A percentile compares a stretch with the other conserved stretches of the same genome.
Conservation (phyloP, 176 grass and related monocot species). For the Urochloa ruziziensis region DNA sequence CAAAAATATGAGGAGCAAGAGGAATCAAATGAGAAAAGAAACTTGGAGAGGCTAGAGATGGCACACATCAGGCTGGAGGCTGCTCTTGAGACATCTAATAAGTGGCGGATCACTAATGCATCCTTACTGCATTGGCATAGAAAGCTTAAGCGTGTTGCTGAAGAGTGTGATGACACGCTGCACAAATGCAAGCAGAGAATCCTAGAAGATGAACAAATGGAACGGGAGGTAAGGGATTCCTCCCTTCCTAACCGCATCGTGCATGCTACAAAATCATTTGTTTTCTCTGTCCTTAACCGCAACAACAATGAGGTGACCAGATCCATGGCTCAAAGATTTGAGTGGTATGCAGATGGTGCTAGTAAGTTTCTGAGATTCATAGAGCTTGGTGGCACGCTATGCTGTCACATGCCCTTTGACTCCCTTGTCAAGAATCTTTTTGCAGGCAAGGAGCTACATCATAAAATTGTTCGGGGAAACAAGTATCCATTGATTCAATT, state of each 20-base stretch:
- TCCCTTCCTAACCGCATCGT: not conserved
- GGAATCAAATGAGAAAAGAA: too few species aligned
- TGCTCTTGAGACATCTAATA: too few species aligned
- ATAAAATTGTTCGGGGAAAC: too few species aligned
- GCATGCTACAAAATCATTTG: not conserved
- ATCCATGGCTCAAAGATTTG: not conserved
- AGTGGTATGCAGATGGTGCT: constrained; percentile 1
- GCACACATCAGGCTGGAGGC: too few species aligned
- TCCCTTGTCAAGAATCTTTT: not conserved
- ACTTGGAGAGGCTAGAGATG: too few species aligned
- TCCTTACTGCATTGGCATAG: too few species aligned
- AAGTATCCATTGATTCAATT: not conserved
- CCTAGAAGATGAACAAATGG: not conserved
- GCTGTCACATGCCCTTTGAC: not conserved
- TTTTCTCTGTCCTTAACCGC: not conserved
- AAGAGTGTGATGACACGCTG: not conserved
- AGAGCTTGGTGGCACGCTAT: not conserved
- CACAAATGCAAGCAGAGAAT: not conserved
- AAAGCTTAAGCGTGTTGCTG: too few species aligned
- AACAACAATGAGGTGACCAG: too few species aligned
- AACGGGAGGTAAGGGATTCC: not conserved
- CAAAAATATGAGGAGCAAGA: too few species aligned
- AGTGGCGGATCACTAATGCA: too few species aligned
- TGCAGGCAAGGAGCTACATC: not conserved
- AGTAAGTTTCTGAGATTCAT: not conserved